Evolutionary conservation across 805 yeast species (phyloP), one percentile per base, ranked within the genome.

Genomic region (Babjeviella inositovora): DNA sequence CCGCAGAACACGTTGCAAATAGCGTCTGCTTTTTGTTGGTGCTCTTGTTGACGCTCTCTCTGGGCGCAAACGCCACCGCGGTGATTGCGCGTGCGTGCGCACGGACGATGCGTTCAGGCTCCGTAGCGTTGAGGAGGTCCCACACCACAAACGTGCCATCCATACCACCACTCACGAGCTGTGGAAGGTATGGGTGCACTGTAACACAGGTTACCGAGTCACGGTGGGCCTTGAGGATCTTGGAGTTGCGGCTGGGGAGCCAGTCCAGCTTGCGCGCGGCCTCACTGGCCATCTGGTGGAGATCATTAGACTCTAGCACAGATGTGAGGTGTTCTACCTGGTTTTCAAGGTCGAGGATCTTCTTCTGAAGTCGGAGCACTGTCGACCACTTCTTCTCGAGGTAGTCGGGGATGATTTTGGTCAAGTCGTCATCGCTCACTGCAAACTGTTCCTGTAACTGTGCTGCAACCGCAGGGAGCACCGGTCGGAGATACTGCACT

Each of bases 351-450:
- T 73, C 87, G 27, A 74, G 50, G 20, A 74, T 71, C 35, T 67
- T 62, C 31, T 70, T 64, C 46, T 87, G 95, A 15, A 87, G 53
- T 21, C 93, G 53, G 15, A 81, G 57, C 4, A 85, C 87, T 0
- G 93, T 72, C 1, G 74, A 59, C 96, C 96, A 85, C 49, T 84
- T 85, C 46, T 73, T 75, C 34, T 75, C 81, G 18, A 81, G 49
- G 28, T 54, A 56, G 31, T 52, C 41, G 23, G 54, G 47, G 7
- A 54, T 47, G 5, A 50, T 34, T 11, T 35, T 32, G 15, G 32
- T 36, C 7, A 57, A 38, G 7, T 39, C 34, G 24, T 34, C 40
- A 14, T 42, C 50, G 18, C 28, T 40, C 11, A 17, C 37, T 14
- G 29, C 31, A 21, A 28, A 37, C 20, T 23, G 33, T 20, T 30